These are phyloP conservation scores for Cylindrotheca fusiformis DNA, from an alignment of 108 stramenopile species.

Conservation along the genomic window DNA sequence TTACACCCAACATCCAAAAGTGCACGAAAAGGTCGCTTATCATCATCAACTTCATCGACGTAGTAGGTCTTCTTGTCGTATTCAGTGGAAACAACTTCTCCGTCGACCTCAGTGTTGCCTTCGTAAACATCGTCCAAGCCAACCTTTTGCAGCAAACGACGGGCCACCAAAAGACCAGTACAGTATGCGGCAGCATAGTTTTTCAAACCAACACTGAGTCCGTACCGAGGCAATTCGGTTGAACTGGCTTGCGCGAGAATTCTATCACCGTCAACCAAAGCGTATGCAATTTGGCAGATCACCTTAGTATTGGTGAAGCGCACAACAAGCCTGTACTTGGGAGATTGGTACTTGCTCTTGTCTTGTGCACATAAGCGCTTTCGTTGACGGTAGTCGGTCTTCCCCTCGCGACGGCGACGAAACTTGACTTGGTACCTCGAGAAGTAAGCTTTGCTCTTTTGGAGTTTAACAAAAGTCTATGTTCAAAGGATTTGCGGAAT, in stretches of 20 bases:
- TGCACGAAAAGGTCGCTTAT: conserved; percentile 97
- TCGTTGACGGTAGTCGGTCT: conserved; percentile 99
- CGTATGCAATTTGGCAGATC: conserved; percentile 95
- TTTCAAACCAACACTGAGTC: conserved; percentile 95
- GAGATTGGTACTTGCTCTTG: conserved; percentile 99
- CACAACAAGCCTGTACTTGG: conserved; percentile 98
- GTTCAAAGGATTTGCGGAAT: neutral
- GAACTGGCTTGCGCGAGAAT: conserved; percentile 87
- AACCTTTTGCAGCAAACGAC: conserved; percentile 95
- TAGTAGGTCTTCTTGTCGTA: conserved; percentile 94
- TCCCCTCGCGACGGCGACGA: conserved; percentile 98
- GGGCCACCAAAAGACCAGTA: conserved; percentile 95
- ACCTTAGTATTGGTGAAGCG: conserved; percentile 93
- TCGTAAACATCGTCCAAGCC: conserved; percentile 95
- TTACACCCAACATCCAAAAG: conserved; percentile 95
- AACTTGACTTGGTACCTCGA: conserved; percentile 99
- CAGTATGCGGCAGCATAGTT: conserved; percentile 99
- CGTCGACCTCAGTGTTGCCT: conserved; percentile 87
- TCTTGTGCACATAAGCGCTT: conserved; percentile 94
- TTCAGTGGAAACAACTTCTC: conserved; percentile 80
- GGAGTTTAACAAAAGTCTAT: conserved; percentile 91
- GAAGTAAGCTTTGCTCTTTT: conserved; percentile 97
- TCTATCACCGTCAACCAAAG: conserved; percentile 95
- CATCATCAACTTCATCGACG: conserved; percentile 98
- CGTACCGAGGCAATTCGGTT: conserved; percentile 92